These are phyloP conservation scores for Citrullus mucosospermus DNA, from an alignment of 306 rosid genomes.

Conservation along the genomic window DNA sequence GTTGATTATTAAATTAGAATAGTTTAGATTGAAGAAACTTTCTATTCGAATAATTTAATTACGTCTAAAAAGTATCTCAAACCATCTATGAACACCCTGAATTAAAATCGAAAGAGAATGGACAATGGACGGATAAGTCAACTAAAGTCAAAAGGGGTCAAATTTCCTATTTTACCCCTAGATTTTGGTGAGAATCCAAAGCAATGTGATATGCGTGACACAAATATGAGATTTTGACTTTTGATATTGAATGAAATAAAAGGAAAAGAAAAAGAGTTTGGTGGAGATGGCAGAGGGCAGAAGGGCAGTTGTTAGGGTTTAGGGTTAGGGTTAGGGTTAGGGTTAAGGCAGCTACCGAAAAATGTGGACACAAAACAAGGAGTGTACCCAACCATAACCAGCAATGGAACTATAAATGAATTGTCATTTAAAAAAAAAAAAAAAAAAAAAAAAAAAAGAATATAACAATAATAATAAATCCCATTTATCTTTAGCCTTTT, in stretches of 20 bases:
- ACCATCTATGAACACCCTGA: too few species aligned
- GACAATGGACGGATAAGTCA: not conserved
- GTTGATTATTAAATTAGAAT: too few species aligned
- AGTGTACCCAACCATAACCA: not conserved
- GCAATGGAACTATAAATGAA: not conserved
- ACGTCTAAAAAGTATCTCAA: too few species aligned
- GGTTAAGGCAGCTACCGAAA: not conserved
- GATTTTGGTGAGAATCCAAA: not conserved
- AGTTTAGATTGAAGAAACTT: too few species aligned
- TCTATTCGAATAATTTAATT: too few species aligned
- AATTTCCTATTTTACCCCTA: not conserved
- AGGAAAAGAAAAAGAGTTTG: not conserved
- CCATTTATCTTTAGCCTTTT: not conserved
- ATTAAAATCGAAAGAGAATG: too few species aligned
- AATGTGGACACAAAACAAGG: not conserved
- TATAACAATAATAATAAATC: not conserved
- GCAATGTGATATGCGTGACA: not conserved
- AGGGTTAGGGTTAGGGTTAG: not conserved
- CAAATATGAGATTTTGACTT: not conserved
- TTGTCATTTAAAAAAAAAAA: too few species aligned
- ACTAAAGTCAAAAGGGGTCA: not conserved
- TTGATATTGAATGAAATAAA: not conserved
- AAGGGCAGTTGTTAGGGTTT: not conserved
- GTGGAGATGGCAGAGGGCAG: not conserved
- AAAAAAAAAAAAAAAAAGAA: too few species aligned